Evolutionary conservation across 345 rosid genomes (phyloP), one percentile per base, ranked within the genome.

Genomic region (Ceriops decandra): DNA sequence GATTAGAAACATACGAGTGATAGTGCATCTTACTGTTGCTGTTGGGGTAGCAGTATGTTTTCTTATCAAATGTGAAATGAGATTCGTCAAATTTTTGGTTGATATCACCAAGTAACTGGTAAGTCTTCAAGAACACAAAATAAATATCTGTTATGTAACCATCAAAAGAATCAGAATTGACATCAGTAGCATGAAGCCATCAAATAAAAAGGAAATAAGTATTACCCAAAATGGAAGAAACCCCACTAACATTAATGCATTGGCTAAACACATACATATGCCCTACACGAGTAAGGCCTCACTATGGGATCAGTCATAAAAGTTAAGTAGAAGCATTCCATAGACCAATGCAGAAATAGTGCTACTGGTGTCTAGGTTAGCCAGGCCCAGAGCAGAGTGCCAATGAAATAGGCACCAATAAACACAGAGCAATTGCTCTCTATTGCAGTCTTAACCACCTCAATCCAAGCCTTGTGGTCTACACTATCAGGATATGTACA

Each of bases 31-130:
- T 60, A 89, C 83, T 76, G 65, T 83, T 31, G 86, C 88, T 6
- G 91, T 84, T 64, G 98, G 93, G 47, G 89, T 87, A 70, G 22
- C 17, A 69, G 52, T 93, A 91, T 15, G 93, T 83, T 30, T 72
- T 85, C 74, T 83, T 80, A n/a, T 68, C 82, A 83, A 85, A 88
- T 63, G 63, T 73, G 66, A 76, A 84, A 84, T 95, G 97, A 0
- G 86, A 83, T 64, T 84, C 85, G 70, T 84, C 91, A 70, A 95
- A 95, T 66, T 91, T 83, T 67, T 90, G 74, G 72, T 84, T 85
- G 68, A 95, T 79, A 78, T 95, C 97, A 51, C 97, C 96, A 61
- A 95, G 88, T 58, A 90, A 75, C 79, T 89, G 97, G 71, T 91
- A 95, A 73, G 84, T 89, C 97, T 95, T 52, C 80, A 79, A 36